These are phyloP conservation scores for Hygrophorus pudorinus DNA, from an alignment of 768 basidiomycete species.

Conservation along the genomic window DNA sequence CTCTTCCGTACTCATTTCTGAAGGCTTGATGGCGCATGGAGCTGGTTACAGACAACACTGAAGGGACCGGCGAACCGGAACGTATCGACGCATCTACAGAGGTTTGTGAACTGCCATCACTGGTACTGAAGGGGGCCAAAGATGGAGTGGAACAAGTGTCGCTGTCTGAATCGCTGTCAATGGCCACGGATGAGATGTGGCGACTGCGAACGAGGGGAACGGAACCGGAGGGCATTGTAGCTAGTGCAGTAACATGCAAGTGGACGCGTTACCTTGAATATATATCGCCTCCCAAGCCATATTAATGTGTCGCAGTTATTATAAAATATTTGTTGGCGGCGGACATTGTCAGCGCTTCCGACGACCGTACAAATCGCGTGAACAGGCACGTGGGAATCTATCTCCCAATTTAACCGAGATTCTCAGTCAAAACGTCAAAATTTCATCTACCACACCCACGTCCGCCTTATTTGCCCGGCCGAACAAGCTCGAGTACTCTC, in stretches of 20 bases:
- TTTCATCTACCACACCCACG: no score
- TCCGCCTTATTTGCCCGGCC: no score
- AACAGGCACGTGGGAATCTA: neutral
- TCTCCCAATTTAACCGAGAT: no score
- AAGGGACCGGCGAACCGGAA: slow-evolving; percentile 56
- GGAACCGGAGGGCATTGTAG: no score
- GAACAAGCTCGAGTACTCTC: no score
- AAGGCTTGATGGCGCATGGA: slow-evolving; percentile 50
- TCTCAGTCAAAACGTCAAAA: no score
- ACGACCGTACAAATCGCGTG: neutral
- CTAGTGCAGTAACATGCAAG: no score
- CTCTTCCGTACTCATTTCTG: slow-evolving; percentile 58
- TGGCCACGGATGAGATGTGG: slow-evolving; percentile 6
- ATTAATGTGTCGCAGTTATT: neutral
- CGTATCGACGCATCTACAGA: slow-evolving; percentile 53
- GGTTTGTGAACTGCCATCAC: slow-evolving; percentile 38
- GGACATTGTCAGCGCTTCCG: slow-evolving; percentile 1
- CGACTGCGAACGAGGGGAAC: no score
- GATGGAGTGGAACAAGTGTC: slow-evolving; percentile 39
- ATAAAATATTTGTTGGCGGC: slow-evolving; percentile 1
- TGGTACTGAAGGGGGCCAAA: slow-evolving; percentile 28
- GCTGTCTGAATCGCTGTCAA: slow-evolving; percentile 33
- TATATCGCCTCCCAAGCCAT: no score
- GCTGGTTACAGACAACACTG: slow-evolving; percentile 59
- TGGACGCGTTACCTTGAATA: no score